A percentile compares a stretch with the other conserved stretches of the same genome.
These are phyloP conservation scores for Geotrichum histeridarum DNA, from an alignment of 1,139 yeast species.

Conservation along the genomic window DNA sequence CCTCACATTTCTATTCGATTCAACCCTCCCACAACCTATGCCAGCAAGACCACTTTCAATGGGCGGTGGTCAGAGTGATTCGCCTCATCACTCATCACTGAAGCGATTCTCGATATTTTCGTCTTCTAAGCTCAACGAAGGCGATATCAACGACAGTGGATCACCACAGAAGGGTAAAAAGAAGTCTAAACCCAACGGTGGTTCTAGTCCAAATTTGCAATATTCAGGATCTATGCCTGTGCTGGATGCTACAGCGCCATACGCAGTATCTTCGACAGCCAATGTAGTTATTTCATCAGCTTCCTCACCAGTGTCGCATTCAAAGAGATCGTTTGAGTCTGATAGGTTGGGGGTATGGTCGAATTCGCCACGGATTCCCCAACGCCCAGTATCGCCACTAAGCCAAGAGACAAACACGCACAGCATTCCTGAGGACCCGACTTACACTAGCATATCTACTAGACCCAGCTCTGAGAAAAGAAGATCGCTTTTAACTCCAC, in stretches of 20 bases:
- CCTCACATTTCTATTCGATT: neutral
- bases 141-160: neutral
- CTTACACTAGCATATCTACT: neutral
- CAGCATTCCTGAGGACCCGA: neutral
- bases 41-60: neutral
- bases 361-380: neutral
- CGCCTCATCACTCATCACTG: slow-evolving; percentile 4
- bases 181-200: neutral
- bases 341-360: slow-evolving; percentile 4
- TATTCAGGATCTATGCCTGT: slow-evolving; percentile 19
- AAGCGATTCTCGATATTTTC: slow-evolving; percentile 12
- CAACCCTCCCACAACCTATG: neutral
- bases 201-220: slow-evolving; percentile 14
- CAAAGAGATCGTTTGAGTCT: slow-evolving; percentile 4
- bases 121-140: neutral
- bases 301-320: slow-evolving; percentile 7
- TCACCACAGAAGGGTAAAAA: neutral
- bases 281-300: slow-evolving; percentile 15
- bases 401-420: slow-evolving; percentile 4
- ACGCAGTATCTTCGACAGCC: slow-evolving; percentile 16
- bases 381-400: slow-evolving; percentile 13
- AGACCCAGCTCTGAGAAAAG: slow-evolving; percentile 8
- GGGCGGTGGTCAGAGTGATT: neutral
- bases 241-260: slow-evolving; percentile 15
- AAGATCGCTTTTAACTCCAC: neutral